These are phyloP conservation scores for Cunninghamia lanceolata DNA, from an alignment of 75 land plant species.

Conservation along the genomic window DNA sequence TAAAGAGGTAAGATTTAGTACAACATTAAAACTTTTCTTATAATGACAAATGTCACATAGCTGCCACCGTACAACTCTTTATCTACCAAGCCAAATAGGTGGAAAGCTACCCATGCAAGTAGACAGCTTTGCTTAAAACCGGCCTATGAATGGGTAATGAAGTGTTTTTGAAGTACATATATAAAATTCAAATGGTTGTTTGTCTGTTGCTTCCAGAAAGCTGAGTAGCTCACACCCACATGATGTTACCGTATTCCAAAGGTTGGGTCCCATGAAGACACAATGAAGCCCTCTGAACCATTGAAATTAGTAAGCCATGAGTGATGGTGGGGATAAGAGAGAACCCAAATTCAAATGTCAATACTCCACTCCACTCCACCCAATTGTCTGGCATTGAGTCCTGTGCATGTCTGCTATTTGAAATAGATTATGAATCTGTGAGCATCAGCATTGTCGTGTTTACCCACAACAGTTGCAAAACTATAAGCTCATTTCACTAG, in stretches of 20 bases:
- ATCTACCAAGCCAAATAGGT: too few species aligned
- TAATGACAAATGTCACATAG: too few species aligned
- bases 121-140: not conserved
- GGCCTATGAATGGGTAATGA: not conserved
- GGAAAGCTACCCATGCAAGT: not conserved
- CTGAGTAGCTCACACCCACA: not conserved
- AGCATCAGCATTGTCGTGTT: not conserved
- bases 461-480: not conserved
- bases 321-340: not conserved
- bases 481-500: not conserved
- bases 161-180: not conserved
- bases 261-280: not conserved
- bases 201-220: not conserved
- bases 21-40: too few species aligned
- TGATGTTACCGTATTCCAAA: not conserved
- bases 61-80: too few species aligned
- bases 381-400: not conserved
- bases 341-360: not conserved
- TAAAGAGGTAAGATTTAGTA: too few species aligned
- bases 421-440: not conserved
- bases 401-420: constrained; percentile 4
- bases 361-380: not conserved
- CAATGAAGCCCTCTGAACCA: not conserved
- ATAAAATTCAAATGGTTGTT: not conserved
- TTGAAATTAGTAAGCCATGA: not conserved